Conservation (phyloP, 2,329 filamentous ascomycete genomes). For the Talaromyces amestolkiae region DNA sequence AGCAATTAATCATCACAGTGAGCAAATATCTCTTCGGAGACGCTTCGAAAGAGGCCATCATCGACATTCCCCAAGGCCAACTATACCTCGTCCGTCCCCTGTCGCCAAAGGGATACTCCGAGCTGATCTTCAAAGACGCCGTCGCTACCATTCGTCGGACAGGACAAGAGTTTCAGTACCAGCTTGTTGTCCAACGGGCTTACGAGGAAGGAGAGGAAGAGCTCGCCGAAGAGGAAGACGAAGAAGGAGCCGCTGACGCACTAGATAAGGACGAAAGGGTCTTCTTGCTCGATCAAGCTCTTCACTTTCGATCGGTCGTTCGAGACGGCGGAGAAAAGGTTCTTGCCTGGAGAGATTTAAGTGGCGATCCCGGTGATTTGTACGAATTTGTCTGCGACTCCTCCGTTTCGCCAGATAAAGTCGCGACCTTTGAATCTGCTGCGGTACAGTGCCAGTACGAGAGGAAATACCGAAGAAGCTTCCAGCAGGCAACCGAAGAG, state of each 20-base stretch:
- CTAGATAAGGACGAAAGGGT: constrained; percentile 96
- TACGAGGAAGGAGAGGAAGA: constrained; percentile 98
- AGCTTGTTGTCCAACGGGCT: constrained; percentile 90
- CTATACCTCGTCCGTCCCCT: constrained; percentile 94
- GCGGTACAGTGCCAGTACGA: constrained; percentile 97
- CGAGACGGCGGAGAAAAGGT: constrained; percentile 79
- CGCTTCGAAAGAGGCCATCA: constrained; percentile 83
- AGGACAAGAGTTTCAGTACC: constrained; percentile 93
- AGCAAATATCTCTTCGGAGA: constrained; percentile 91
- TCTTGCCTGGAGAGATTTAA: constrained; percentile 91
- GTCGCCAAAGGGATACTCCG: constrained; percentile 95
- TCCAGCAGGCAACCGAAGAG: constrained; percentile 74
- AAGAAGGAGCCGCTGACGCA: constrained; percentile 74
- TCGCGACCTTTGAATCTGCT: constrained; percentile 75
- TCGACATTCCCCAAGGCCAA: constrained; percentile 92
- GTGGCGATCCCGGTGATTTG: constrained; percentile 89
- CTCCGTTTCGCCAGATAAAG: constrained; percentile 66
- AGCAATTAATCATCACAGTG: constrained; percentile 53
- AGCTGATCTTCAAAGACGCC: constrained; percentile 98
- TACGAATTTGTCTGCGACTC: constrained; percentile 95
- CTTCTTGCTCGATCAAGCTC: constrained; percentile 87
- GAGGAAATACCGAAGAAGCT: constrained; percentile 79
- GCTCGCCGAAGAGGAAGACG: constrained; percentile 82
- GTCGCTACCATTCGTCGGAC: constrained; percentile 88
- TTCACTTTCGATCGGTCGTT: constrained; percentile 82